Conservation (phyloP, 2,329 filamentous ascomycete genomes). For the Cladophialophora immunda region DNA sequence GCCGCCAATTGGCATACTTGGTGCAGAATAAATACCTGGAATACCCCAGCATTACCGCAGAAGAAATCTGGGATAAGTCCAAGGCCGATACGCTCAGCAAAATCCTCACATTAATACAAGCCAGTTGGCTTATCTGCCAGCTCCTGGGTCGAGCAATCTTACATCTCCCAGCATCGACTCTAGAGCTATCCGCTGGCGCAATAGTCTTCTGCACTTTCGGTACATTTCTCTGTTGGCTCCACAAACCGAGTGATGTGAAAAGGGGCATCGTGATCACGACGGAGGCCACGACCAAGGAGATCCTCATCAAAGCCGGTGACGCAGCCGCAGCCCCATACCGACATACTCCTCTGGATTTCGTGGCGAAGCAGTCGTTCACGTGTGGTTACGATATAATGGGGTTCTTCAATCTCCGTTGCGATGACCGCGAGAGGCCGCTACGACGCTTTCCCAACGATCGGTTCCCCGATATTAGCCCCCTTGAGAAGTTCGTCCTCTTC, state of each 20-base stretch:
- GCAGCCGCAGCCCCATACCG: slow-evolving; percentile 17
- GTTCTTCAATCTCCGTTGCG: too few species aligned
- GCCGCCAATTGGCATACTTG: slow-evolving; percentile 45
- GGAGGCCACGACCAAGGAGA: slow-evolving; percentile 34
- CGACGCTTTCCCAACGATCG: too few species aligned
- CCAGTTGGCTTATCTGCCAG: slow-evolving; percentile 38
- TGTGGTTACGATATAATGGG: too few species aligned
- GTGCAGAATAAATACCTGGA: slow-evolving; percentile 40
- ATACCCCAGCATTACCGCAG: slow-evolving; percentile 29
- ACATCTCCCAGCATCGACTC: slow-evolving; percentile 39
- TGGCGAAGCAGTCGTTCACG: slow-evolving; percentile 34
- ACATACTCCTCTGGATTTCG: slow-evolving; percentile 47
- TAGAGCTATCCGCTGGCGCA: slow-evolving; percentile 43
- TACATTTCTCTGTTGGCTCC: slow-evolving; percentile 43
- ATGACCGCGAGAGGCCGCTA: too few species aligned
- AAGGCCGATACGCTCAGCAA: slow-evolving; percentile 37
- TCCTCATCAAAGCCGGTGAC: slow-evolving; percentile 38
- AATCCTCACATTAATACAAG: slow-evolving; percentile 24
- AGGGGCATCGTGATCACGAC: slow-evolving; percentile 15
- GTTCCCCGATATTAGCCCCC: too few species aligned
- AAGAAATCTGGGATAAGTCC: slow-evolving; percentile 39
- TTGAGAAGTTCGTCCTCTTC: too few species aligned
- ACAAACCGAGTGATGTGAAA: slow-evolving; percentile 44
- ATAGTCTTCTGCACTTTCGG: slow-evolving; percentile 43
- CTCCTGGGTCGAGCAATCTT: slow-evolving; percentile 33